Percentiles rank a stretch among this genome's conserved stretches.
phyloP scores from a whole-genome alignment of 1,284 basidiomycete genomes.

The Vanrija pseudolonga region DNA sequence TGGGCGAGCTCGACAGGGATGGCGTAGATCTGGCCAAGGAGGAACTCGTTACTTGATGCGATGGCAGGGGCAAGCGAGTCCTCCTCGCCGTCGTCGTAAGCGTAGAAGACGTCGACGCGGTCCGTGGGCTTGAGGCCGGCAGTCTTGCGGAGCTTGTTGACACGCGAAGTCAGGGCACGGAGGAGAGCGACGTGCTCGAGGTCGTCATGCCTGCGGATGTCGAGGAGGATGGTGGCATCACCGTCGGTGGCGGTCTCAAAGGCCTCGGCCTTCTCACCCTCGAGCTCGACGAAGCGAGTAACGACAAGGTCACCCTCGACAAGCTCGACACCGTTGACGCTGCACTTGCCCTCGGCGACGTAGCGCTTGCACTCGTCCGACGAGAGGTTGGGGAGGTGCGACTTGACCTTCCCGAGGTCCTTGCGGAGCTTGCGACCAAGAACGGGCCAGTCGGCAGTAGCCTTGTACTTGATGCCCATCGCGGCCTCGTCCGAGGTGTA shows the following conservation, averaged over 20 bases:
- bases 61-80: conserved; percentile 70
- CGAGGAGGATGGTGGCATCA: conserved; percentile 89
- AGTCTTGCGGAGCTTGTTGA: conserved; percentile 94
- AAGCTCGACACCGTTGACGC: conserved; percentile 85
- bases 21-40: conserved; percentile 72
- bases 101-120: conserved; percentile 86
- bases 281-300: conserved; percentile 81
- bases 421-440: conserved; percentile 92
- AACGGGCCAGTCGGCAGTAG: conserved; percentile 91
- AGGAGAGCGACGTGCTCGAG: conserved; percentile 84
- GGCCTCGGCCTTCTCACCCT: conserved; percentile 47
- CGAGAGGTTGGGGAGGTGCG: conserved; percentile 72
- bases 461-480: conserved; percentile 87
- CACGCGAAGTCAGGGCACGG: conserved; percentile 86
- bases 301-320: conserved; percentile 86
- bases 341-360: conserved; percentile 69
- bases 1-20: conserved; percentile 63
- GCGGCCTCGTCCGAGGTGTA: conserved; percentile 83
- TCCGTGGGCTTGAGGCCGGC: conserved; percentile 92
- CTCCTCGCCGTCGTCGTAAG: conserved; percentile 67
- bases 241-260: conserved; percentile 87
- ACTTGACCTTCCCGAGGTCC: conserved; percentile 86
- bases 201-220: conserved; percentile 81
- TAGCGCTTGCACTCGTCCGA: conserved; percentile 84
- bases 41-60: conserved; percentile 58